Evolutionary conservation across 2,329 filamentous ascomycete genomes (phyloP), one percentile per base, ranked within the genome.

Genomic region (Fusarium mexicanum): DNA sequence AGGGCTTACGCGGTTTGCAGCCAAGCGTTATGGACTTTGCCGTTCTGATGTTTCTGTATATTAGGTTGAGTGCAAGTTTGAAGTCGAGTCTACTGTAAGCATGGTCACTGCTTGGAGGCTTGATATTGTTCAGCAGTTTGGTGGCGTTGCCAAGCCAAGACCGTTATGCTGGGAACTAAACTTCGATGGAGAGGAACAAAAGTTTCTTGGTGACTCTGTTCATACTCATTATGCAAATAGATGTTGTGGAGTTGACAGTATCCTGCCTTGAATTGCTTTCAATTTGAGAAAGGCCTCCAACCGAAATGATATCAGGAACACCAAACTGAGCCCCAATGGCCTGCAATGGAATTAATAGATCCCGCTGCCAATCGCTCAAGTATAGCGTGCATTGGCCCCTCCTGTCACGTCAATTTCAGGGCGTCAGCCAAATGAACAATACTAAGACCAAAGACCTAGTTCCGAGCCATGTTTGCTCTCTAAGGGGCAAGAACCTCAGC

Each of bases 101-200:
- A n/a, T 70, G 58, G 46, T 14, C 67, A 37, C 46, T 43, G 67
- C 59, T 58, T 48, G 12, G 31, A 54, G 51, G 51, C 46, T 70
- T 70, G 35, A 41, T 65, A 70, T 70, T 70, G 66, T 70, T 69
- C 46, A 18, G 38, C 18, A n/a, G 14, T 40, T 40, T 43, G 31
- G 67, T 65, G 67, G 59, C 67, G 66, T 24, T 33, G n/a, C 44
- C 44, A 69, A 41, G 59, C 47, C 62, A 38, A 48, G 55, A n/a
- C 65, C 29, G 16, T 38, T 53, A 40, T 40, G 7, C 16, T 44
- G n/a, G 44, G 8, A 51, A 40, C 37, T 33, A n/a, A 12, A 14
- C 20, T 31, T 29, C 6, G 8, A 22, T 18, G 5, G 7, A 50
- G 16, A 40, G 41, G 24, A 31, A 33, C 5, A 29, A 9, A 22